Evolutionary conservation across 1,284 basidiomycete genomes (phyloP).

Genomic region (Schizophyllum commune): DNA sequence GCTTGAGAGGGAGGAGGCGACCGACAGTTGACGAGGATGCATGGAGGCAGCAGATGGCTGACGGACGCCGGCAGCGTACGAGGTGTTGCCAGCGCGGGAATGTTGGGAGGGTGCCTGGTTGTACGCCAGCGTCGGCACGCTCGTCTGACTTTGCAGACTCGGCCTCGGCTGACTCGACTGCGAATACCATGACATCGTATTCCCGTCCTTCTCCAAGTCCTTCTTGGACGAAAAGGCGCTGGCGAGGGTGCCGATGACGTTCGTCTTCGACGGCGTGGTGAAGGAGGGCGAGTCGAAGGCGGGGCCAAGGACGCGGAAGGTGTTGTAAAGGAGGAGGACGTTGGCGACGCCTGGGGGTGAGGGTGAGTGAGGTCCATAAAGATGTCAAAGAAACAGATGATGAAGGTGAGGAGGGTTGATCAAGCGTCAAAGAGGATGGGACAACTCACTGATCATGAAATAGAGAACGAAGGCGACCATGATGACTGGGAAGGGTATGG

Average conservation of each 20-base stretch:
- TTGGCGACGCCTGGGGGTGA: conserved; percentile 46
- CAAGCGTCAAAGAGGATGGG: neutral
- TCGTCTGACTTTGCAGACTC: no score
- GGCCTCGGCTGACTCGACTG: neutral
- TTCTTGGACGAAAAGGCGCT: conserved; percentile 13
- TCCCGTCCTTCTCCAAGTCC: neutral
- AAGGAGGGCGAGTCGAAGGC: conserved; percentile 31
- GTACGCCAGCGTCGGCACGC: no score
- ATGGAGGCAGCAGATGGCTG: no score
- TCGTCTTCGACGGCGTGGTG: conserved; percentile 13
- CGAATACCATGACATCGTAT: neutral
- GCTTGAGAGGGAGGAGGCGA: neutral
- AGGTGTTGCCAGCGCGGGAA: neutral
- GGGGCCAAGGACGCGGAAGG: conserved; percentile 54
- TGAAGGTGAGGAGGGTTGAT: neutral
- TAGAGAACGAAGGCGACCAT: conserved; percentile 47
- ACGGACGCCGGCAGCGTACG: neutral
- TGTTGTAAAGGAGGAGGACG: conserved; percentile 58
- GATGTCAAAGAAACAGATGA: conserved; percentile 3
- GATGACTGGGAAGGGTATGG: conserved; percentile 34
- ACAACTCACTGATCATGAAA: conserved; percentile 44
- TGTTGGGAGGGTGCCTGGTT: neutral
- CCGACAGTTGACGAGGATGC: neutral
- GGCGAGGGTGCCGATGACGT: conserved; percentile 20
- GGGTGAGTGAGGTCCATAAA: conserved; percentile 6